Conservation (phyloP, 2,329 filamentous ascomycete species). For the Stemphylium beticola region DNA sequence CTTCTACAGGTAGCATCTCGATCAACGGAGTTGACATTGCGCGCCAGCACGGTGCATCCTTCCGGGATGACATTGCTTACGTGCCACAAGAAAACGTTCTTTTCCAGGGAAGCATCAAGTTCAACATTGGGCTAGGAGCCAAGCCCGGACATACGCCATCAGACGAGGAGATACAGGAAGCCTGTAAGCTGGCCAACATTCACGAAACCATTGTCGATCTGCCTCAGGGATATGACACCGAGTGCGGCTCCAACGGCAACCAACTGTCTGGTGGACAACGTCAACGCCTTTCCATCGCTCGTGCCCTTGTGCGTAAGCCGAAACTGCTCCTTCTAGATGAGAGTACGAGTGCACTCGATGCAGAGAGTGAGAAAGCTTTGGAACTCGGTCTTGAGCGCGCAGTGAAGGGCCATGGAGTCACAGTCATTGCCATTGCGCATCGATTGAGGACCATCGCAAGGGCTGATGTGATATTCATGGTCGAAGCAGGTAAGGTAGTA, state of each 20-base stretch:
- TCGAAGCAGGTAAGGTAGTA: slow-evolving; percentile 57
- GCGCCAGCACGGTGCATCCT: slow-evolving; percentile 45
- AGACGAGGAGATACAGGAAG: slow-evolving; percentile 68
- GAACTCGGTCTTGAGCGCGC: slow-evolving; percentile 50
- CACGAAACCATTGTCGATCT: slow-evolving; percentile 70
- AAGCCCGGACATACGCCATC: slow-evolving; percentile 62
- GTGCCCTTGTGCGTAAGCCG: slow-evolving; percentile 52
- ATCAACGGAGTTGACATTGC: slow-evolving; percentile 60
- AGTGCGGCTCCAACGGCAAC: slow-evolving; percentile 50
- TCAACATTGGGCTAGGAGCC: slow-evolving; percentile 56
- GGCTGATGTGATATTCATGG: slow-evolving; percentile 54
- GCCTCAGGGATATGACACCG: slow-evolving; percentile 69
- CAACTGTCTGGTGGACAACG: slow-evolving; percentile 53
- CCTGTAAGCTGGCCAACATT: slow-evolving; percentile 72
- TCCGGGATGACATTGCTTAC: slow-evolving; percentile 54
- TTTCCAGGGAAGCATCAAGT: slow-evolving; percentile 56
- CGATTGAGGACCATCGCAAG: slow-evolving; percentile 50
- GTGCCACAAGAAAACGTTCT: slow-evolving; percentile 57
- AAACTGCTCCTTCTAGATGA: slow-evolving; percentile 52
- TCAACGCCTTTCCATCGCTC: slow-evolving; percentile 52
- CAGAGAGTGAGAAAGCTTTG: slow-evolving; percentile 50
- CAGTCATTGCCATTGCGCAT: slow-evolving; percentile 55
- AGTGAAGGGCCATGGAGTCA: slow-evolving; percentile 44
- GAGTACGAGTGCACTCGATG: slow-evolving; percentile 52
- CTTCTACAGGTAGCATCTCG: slow-evolving; percentile 57